Conservation (phyloP, 768 basidiomycete genomes). For the Rhodotorula toruloides region DNA sequence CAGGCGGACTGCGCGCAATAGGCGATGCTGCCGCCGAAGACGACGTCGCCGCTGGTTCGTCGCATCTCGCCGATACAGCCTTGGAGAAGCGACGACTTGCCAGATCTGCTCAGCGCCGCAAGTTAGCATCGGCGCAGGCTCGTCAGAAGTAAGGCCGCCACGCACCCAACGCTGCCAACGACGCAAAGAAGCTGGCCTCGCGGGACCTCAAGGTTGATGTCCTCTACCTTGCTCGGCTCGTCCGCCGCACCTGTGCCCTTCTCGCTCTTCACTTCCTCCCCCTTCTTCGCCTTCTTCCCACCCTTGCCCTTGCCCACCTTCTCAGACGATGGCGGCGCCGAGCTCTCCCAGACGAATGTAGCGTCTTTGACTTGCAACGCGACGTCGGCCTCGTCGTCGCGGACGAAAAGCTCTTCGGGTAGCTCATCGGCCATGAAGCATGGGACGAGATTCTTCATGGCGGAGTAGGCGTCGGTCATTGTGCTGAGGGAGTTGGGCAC, state of each 20-base stretch:
- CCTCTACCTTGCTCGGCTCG: constrained; percentile 59
- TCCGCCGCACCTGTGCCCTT: background rate
- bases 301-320: constrained; percentile 25
- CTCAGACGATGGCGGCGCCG: constrained; percentile 32
- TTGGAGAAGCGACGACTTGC: constrained; percentile 65
- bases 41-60: constrained; percentile 59
- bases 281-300: constrained; percentile 21
- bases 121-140: no score
- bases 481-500: constrained; percentile 26
- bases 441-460: constrained; percentile 62
- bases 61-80: constrained; percentile 81
- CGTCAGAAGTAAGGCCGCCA: background rate
- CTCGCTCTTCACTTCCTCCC: background rate
- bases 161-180: constrained; percentile 64
- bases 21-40: constrained; percentile 49
- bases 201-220: constrained; percentile 65
- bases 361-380: constrained; percentile 41
- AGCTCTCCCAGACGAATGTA: constrained; percentile 30
- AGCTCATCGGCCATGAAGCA: constrained; percentile 79
- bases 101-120: constrained; percentile 47
- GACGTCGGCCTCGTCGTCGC: constrained; percentile 50
- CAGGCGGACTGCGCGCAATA: constrained; percentile 52
- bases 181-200: constrained; percentile 71
- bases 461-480: constrained; percentile 70
- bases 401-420: constrained; percentile 48